These are phyloP conservation scores for Oidium heveae DNA, from an alignment of 2,329 filamentous ascomycete species.

Conservation along the genomic window DNA sequence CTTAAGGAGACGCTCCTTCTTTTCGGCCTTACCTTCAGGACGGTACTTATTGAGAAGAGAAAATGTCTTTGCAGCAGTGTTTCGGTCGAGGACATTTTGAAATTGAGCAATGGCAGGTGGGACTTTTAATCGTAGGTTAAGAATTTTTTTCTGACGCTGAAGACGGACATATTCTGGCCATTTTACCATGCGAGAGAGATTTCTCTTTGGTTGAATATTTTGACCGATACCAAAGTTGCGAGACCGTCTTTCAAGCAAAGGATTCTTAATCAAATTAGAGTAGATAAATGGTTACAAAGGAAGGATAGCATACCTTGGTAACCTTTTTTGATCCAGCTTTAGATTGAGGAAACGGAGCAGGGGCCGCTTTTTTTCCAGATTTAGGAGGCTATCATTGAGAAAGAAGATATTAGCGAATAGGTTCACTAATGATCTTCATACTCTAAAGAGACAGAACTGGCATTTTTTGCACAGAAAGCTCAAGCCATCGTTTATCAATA, in stretches of 20 bases:
- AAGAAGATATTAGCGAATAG: conserved; percentile 88
- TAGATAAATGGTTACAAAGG: conserved; percentile 1
- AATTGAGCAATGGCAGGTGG: conserved; percentile 94
- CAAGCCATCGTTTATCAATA: conserved; percentile 38
- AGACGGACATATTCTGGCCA: conserved; percentile 99
- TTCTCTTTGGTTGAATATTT: conserved; percentile 91
- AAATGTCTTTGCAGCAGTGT: conserved; percentile 89
- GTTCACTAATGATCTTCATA: conserved; percentile 61
- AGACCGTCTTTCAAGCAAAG: conserved; percentile 92
- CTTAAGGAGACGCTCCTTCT: conserved; percentile 98
- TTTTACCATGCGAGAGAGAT: conserved; percentile 95
- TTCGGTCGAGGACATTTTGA: conserved; percentile 88
- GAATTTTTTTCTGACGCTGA: conserved; percentile 65
- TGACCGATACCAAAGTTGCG: conserved; percentile 98
- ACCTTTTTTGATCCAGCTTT: conserved; percentile 89
- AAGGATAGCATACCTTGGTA: conserved; percentile 55
- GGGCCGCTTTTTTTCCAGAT: conserved; percentile 86
- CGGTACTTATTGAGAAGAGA: conserved; percentile 99
- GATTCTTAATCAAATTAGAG: conserved; percentile 40
- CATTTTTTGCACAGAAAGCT: conserved; percentile 21
- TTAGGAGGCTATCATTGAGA: conserved; percentile 99
- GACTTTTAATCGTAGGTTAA: conserved; percentile 96
- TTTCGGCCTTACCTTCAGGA: conserved; percentile 95
- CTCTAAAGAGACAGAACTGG: conserved; percentile 54
- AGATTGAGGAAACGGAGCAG: conserved; percentile 85